A percentile compares a stretch with the other conserved stretches of the same genome.
Conservation (phyloP, 1,284 basidiomycete genomes). For the Anthracocystis walkeri region DNA sequence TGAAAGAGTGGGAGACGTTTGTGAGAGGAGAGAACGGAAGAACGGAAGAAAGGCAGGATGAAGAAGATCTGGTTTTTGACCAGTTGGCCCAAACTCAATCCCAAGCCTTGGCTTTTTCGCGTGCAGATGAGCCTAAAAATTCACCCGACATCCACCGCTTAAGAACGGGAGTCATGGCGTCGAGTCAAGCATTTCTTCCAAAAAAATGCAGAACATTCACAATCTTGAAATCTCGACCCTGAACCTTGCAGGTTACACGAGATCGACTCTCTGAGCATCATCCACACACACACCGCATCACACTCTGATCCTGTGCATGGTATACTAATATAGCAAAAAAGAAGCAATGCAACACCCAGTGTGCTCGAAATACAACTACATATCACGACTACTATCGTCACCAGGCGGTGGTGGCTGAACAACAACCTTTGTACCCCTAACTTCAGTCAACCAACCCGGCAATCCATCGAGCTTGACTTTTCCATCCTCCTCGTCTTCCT, state of each 20-base stretch:
- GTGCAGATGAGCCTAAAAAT: neutral
- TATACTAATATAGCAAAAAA: conserved; percentile 2
- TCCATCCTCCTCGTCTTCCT: conserved; percentile 10
- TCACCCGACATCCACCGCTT: too few species aligned
- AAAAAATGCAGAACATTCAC: neutral
- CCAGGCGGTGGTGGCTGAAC: conserved; percentile 29
- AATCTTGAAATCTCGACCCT: conserved; percentile 8
- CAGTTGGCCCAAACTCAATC: neutral
- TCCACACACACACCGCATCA: neutral
- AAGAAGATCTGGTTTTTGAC: neutral
- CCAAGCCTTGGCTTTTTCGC: neutral
- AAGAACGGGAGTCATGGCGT: conserved; percentile 15
- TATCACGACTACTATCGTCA: conserved; percentile 45
- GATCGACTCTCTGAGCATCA: neutral
- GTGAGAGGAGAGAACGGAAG: neutral
- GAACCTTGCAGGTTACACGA: neutral
- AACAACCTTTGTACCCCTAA: conserved; percentile 53
- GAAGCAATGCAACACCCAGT: conserved; percentile 1
- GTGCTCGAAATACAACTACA: conserved; percentile 12
- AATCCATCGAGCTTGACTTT: conserved; percentile 36
- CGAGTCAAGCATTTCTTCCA: conserved; percentile 6
- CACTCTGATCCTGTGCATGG: neutral
- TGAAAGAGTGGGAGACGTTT: neutral
- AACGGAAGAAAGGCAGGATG: neutral
- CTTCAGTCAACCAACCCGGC: conserved; percentile 55